Evolutionary conservation across 164 flowering plant species (phyloP).

Genomic region (Nymphaea thermarum): DNA sequence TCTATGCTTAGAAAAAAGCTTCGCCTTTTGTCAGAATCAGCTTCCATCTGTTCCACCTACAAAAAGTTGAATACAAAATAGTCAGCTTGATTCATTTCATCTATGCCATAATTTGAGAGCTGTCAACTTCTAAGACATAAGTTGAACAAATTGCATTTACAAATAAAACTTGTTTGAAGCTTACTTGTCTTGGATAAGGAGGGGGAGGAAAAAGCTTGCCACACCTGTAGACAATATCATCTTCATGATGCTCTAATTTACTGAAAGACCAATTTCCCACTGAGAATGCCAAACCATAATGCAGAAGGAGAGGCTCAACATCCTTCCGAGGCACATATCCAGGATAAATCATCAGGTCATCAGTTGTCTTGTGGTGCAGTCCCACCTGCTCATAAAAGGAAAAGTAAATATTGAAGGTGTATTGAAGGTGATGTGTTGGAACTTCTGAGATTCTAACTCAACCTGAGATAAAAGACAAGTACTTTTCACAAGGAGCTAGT

Average conservation of each 20-base stretch:
- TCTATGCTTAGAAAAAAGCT: conserved; percentile 64
- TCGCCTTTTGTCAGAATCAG: conserved; percentile 49
- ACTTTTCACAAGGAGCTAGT: neutral
- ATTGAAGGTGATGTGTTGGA: neutral
- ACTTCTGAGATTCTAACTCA: neutral
- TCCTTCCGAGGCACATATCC: conserved; percentile 75
- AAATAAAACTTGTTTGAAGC: neutral
- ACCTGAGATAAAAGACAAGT: neutral
- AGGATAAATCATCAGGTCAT: conserved; percentile 91
- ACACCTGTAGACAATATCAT: conserved; percentile 79
- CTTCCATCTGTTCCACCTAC: conserved; percentile 65
- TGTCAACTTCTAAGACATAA: neutral
- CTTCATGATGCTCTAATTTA: conserved; percentile 82
- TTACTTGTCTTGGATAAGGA: conserved; percentile 95
- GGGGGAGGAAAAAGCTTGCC: conserved; percentile 87
- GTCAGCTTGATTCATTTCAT: neutral
- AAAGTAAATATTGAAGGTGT: neutral
- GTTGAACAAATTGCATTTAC: neutral
- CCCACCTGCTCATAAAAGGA: conserved; percentile 57
- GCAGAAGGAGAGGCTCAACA: conserved; percentile 82
- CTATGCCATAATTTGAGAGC: neutral
- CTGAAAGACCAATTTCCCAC: conserved; percentile 98
- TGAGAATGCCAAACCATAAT: conserved; percentile 80
- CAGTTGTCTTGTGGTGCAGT: conserved; percentile 80
- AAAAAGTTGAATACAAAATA: neutral